Conservation (phyloP, 139 green algal genomes). For the Haematococcus lacustris region DNA sequence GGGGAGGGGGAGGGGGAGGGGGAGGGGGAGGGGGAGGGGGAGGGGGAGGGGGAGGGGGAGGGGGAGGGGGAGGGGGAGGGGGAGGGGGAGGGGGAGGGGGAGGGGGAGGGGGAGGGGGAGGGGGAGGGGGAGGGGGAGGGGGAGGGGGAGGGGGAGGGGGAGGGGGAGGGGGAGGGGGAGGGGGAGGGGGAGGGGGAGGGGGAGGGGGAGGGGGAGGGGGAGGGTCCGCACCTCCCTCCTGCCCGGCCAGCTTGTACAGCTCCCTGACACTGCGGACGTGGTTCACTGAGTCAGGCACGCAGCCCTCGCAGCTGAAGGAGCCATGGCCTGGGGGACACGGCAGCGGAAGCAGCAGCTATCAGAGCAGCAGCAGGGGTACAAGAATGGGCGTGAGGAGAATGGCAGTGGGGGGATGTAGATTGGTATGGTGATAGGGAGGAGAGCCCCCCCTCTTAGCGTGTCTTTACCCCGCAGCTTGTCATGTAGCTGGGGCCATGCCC, state of each 20-base stretch:
- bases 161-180: no score
- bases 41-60: no score
- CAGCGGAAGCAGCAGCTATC: neutral
- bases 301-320: slow-evolving; percentile 54
- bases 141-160: no score
- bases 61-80: no score
- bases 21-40: no score
- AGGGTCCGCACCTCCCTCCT: slow-evolving; percentile 28
- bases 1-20: no score
- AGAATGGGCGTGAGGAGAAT: neutral
- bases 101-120: no score
- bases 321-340: slow-evolving; percentile 28
- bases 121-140: no score
- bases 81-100: no score
- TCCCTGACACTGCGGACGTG: slow-evolving; percentile 65
- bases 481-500: neutral
- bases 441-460: neutral
- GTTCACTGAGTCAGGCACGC: slow-evolving; percentile 73
- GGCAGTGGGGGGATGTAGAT: neutral
- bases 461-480: neutral
- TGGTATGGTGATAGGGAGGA: no score
- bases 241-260: slow-evolving; percentile 68
- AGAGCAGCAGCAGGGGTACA: neutral
- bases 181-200: no score
- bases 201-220: no score